Evolutionary conservation across 371 early-diverging fungal genomes (phyloP), one percentile per base, ranked within the genome.

Genomic region (Rhizopus delemar): DNA sequence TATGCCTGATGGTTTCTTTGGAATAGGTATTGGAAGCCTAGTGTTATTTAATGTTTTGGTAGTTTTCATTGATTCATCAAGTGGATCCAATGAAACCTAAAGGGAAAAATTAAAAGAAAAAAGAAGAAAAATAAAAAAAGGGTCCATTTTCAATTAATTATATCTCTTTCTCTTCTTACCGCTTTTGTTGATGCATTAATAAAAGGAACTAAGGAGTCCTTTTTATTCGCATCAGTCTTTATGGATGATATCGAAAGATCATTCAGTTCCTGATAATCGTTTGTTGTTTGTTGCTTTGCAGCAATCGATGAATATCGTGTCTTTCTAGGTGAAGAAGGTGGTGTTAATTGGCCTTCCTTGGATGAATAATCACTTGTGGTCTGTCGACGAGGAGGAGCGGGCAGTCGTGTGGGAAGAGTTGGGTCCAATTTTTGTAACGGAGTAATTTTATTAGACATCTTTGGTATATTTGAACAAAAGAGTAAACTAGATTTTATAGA

Each of bases 221-320:
- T 43, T n/a, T 43, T 43, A 15, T 43, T 43, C 13, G 4, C n/a
- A 43, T 2, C 43, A 8, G 43, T 3, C 43, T 43, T n/a, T 43
- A 43, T 43, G 15, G 43, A n/a, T 43, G 43, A 43, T 43, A 43
- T 43, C 43, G n/a, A 43, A 43, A n/a, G 43, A 13, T 43, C 43
- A 43, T 13, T 5, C 5, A 15, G 43, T 43, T 43, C 43, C n/a
- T 43, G 43, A n/a, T 43, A 13, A 43, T n/a, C 13, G n/a, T 13
- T 43, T 43, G 8, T n/a, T 6, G 43, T 43, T 43, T 43, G 43
- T n/a, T 13, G 11, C 2, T 43, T 43, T 6, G 43, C 2, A 43
- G 43, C 43, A 13, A n/a, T 5, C n/a, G 5, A 5, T 13, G 8
- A 13, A n/a, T 43, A 1, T 13, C 15, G 8, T 11, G 8, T 43